These are phyloP conservation scores for Rhizophora apiculata DNA, from an alignment of 345 rosid genomes.

Conservation along the genomic window DNA sequence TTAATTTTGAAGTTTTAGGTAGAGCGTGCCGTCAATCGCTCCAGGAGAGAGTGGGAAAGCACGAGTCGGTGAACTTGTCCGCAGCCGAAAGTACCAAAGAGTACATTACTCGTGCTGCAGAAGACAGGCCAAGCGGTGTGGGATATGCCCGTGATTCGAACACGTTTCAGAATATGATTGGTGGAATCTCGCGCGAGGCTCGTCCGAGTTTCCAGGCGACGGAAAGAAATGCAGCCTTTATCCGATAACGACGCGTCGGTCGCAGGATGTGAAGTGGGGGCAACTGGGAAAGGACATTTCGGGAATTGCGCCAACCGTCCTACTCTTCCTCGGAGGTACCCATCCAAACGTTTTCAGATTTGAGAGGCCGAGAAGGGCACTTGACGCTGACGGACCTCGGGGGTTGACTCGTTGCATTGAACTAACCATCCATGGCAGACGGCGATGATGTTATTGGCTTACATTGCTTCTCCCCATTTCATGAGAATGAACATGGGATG, in stretches of 20 bases:
- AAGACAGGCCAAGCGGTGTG: too few species aligned
- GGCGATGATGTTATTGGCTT: too few species aligned
- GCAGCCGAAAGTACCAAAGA: constrained; percentile 10
- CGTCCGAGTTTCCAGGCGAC: constrained; percentile 9
- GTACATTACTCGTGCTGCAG: not conserved
- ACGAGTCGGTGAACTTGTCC: not conserved
- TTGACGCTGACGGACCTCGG: not conserved
- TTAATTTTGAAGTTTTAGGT: too few species aligned
- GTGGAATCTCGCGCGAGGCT: fast-evolving
- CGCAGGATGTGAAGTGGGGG: constrained; percentile 31
- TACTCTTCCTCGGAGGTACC: not conserved
- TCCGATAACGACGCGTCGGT: constrained; percentile 34
- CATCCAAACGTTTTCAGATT: not conserved
- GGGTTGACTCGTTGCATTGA: too few species aligned
- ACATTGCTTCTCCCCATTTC: too few species aligned
- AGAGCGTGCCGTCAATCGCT: not conserved
- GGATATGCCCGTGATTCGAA: not conserved
- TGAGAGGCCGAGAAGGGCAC: not conserved
- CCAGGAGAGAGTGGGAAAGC: not conserved
- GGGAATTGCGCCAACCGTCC: constrained; percentile 2
- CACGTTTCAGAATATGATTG: constrained; percentile 13
- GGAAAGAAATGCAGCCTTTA: constrained; percentile 29
- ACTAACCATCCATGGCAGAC: too few species aligned
- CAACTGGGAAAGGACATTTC: constrained; percentile 9
- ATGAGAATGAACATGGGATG: too few species aligned